A percentile compares a stretch with the other conserved stretches of the same genome.
Evolutionary conservation across 805 yeast species (phyloP).

Genomic region (Candida insectalens): DNA sequence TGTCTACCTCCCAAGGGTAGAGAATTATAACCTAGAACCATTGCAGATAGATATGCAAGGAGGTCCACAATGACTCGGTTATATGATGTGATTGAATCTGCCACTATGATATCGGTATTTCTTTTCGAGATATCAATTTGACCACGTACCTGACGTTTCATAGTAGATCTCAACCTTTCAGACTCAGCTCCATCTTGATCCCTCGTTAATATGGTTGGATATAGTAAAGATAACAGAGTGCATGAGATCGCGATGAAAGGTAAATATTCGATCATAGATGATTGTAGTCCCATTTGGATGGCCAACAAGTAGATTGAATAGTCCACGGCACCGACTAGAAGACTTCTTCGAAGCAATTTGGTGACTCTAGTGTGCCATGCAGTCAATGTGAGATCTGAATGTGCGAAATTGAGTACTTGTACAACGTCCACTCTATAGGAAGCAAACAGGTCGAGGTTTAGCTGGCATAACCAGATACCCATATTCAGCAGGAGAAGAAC

Average conservation of each 20-base stretch:
- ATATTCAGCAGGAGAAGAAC: slow-evolving; percentile 37
- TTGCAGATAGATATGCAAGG: slow-evolving; percentile 42
- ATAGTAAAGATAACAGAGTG: slow-evolving; percentile 27
- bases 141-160: slow-evolving; percentile 47
- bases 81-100: slow-evolving; percentile 82
- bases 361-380: slow-evolving; percentile 10
- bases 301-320: slow-evolving; percentile 21
- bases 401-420: slow-evolving; percentile 27
- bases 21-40: slow-evolving; percentile 27
- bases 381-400: slow-evolving; percentile 12
- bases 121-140: slow-evolving; percentile 49
- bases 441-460: slow-evolving; percentile 31
- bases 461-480: slow-evolving; percentile 47
- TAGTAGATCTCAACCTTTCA: slow-evolving; percentile 37
- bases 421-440: slow-evolving; percentile 34
- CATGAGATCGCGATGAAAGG: slow-evolving; percentile 29
- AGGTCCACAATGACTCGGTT: slow-evolving; percentile 69
- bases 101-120: slow-evolving; percentile 69
- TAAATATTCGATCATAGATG: slow-evolving; percentile 22
- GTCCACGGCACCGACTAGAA: slow-evolving; percentile 17
- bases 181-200: slow-evolving; percentile 22
- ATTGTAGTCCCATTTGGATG: slow-evolving; percentile 14
- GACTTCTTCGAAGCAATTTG: slow-evolving; percentile 12
- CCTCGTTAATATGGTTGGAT: slow-evolving; percentile 18
- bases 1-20: slow-evolving; percentile 19